Conservation (phyloP, 2,329 filamentous ascomycete species). For the Hortaea sp. region DNA sequence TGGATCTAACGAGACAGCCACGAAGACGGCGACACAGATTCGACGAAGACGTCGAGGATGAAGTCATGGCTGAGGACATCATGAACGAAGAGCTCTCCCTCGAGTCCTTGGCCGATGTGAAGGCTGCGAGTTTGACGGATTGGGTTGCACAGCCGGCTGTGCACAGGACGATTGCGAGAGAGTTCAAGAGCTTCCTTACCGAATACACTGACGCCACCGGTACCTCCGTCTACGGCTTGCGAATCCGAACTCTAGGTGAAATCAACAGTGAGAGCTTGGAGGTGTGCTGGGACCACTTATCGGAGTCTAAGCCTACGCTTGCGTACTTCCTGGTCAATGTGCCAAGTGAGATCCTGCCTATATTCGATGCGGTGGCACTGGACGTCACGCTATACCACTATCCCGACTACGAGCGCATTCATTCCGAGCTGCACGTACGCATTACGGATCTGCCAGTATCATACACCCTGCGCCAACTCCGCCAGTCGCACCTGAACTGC, state of each 20-base stretch:
- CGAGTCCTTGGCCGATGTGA: constrained; percentile 84
- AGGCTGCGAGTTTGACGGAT: constrained; percentile 83
- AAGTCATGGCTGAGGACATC: constrained; percentile 80
- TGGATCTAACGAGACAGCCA: constrained; percentile 77
- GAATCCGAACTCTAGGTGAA: constrained; percentile 91
- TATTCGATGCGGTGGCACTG: constrained; percentile 95
- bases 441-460: constrained; percentile 90
- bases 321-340: constrained; percentile 96
- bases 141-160: constrained; percentile 90
- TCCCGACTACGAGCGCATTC: constrained; percentile 93
- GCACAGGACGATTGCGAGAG: constrained; percentile 83
- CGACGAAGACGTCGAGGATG: constrained; percentile 85
- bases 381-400: constrained; percentile 94
- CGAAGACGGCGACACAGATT: constrained; percentile 80
- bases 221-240: constrained; percentile 86
- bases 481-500: constrained; percentile 92
- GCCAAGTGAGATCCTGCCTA: constrained; percentile 85
- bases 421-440: constrained; percentile 93
- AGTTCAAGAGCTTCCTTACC: constrained; percentile 95
- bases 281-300: constrained; percentile 88
- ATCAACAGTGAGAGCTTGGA: constrained; percentile 93
- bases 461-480: constrained; percentile 88
- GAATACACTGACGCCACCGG: constrained; percentile 88
- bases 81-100: constrained; percentile 93
- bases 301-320: constrained; percentile 80